Evolutionary conservation across 2,329 filamentous ascomycete genomes (phyloP), one percentile per base, ranked within the genome.

Genomic region (Aspergillus neotritici): DNA sequence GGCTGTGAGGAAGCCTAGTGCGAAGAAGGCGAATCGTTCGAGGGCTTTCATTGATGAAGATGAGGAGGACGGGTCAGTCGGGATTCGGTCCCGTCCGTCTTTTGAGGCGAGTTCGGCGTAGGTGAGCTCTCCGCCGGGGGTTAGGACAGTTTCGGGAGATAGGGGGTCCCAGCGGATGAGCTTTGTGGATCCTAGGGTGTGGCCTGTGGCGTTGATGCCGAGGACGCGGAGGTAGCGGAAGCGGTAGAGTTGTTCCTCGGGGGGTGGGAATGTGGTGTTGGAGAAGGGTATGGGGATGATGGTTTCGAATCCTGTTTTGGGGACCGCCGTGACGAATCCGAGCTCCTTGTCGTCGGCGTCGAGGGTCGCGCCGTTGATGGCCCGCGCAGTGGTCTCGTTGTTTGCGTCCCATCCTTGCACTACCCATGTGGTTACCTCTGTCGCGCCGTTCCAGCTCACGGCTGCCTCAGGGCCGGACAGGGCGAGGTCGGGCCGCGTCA

Each of bases 391-490:
- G 37, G 33, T 36, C 25, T 8, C 32, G 30, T 15, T 36, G 21
- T 25, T 25, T 8, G 16, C 28, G 12, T 48, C 10, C 10, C 40
- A 32, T 9, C 58, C 58, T 16, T 63, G 43, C 4, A 63, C 43
- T 3, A 57, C 51, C 61, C 61, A 66, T 2, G 46, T 53, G 2
- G 37, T 44, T 21, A 66, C 61, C 34, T 66, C 63, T 2, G 64
- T 66, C 4, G 64, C 64, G 6, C 64, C 64, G 39, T 65, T 66
- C 64, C 64, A 66, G 39, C 60, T 64, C 4, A 61, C 60, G 25
- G 51, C 46, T 4, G 50, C 55, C 10, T 51, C 40, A 15, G 48
- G 52, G 5, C 41, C 47, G 4, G 47, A 49, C 3, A 59, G 40
- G 0, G 54, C 50, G 8, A 61, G 47, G 34, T 50, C 48, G 3